Evolutionary conservation across 495 filamentous ascomycete genomes (phyloP).

Genomic region (Penicillium macrosclerotiorum): DNA sequence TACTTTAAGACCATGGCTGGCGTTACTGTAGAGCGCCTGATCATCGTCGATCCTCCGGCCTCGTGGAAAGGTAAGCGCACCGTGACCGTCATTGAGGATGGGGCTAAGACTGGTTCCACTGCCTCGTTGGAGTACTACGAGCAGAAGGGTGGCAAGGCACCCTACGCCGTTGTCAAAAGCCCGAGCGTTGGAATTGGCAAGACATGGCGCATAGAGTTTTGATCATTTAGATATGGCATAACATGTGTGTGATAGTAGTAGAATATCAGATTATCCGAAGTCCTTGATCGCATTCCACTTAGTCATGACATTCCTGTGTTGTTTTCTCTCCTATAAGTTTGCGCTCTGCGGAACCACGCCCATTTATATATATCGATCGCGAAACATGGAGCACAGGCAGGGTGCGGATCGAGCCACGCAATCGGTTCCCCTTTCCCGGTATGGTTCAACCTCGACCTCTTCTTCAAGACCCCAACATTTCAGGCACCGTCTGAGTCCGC

Average conservation of each 20-base stretch:
- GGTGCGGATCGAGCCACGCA: too few relatives aligned
- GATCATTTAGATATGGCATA: constrained; percentile 11
- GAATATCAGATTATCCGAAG: constrained; percentile 8
- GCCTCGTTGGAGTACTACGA: constrained; percentile 58
- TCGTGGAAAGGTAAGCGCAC: constrained; percentile 66
- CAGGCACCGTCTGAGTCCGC: too few relatives aligned
- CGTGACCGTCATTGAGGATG: constrained; percentile 69
- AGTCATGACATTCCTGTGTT: constrained; percentile 1
- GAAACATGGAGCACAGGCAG: too few relatives aligned
- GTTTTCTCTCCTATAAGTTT: too few relatives aligned
- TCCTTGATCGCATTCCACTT: constrained; percentile 9
- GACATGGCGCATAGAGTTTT: constrained; percentile 79
- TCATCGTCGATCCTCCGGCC: constrained; percentile 74
- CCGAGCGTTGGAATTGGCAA: constrained; percentile 72
- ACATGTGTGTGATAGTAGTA: constrained; percentile 14
- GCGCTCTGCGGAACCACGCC: too few relatives aligned
- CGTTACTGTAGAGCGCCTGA: constrained; percentile 77
- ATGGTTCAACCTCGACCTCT: too few relatives aligned
- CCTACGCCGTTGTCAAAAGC: constrained; percentile 78
- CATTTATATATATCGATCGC: too few relatives aligned
- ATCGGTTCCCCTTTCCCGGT: too few relatives aligned
- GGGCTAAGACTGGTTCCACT: constrained; percentile 55
- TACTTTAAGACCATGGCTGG: constrained; percentile 74
- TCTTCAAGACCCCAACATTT: too few relatives aligned
- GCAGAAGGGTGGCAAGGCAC: constrained; percentile 59